These are phyloP conservation scores for Volutella citrinella DNA, from an alignment of 2,329 filamentous ascomycete genomes.

Conservation along the genomic window DNA sequence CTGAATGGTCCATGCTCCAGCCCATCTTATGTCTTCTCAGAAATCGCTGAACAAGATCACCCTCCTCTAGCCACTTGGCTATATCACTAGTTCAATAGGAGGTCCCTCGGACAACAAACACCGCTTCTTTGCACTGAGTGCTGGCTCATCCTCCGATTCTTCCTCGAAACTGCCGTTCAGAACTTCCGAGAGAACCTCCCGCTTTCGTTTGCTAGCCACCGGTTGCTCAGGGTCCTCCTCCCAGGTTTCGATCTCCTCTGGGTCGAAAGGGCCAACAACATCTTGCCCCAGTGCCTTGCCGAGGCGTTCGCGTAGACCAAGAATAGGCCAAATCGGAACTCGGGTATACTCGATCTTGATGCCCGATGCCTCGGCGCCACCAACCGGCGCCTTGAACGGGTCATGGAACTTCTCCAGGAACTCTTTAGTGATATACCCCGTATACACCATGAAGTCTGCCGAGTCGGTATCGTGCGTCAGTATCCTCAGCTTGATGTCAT, in stretches of 20 bases:
- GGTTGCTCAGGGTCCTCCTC: slow-evolving; percentile 36
- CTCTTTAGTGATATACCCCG: slow-evolving; percentile 43
- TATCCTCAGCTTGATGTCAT: slow-evolving; percentile 48
- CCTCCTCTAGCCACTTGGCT: no score
- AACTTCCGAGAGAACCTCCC: slow-evolving; percentile 34
- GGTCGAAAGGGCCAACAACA: slow-evolving; percentile 42
- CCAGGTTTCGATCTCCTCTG: slow-evolving; percentile 44
- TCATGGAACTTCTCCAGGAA: slow-evolving; percentile 50
- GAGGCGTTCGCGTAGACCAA: slow-evolving; percentile 54
- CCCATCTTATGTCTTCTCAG: background rate
- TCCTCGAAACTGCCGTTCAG: slow-evolving; percentile 41
- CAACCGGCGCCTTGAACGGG: slow-evolving; percentile 38
- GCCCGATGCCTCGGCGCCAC: slow-evolving; percentile 25
- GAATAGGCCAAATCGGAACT: slow-evolving; percentile 53
- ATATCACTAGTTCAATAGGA: no score
- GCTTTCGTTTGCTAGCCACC: slow-evolving; percentile 30
- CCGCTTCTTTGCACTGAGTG: slow-evolving; percentile 31
- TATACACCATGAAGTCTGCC: slow-evolving; percentile 53
- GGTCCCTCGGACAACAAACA: slow-evolving; percentile 29
- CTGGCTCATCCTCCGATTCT: slow-evolving; percentile 30
- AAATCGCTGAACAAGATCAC: slow-evolving; percentile 21
- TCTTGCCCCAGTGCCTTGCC: slow-evolving; percentile 51
- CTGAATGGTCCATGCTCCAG: slow-evolving; percentile 5
- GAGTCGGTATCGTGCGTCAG: slow-evolving; percentile 48
- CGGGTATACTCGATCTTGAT: slow-evolving; percentile 46